phyloP scores from a whole-genome alignment of 202 grass and related monocot species.

The Schoenoplectus triqueter region DNA sequence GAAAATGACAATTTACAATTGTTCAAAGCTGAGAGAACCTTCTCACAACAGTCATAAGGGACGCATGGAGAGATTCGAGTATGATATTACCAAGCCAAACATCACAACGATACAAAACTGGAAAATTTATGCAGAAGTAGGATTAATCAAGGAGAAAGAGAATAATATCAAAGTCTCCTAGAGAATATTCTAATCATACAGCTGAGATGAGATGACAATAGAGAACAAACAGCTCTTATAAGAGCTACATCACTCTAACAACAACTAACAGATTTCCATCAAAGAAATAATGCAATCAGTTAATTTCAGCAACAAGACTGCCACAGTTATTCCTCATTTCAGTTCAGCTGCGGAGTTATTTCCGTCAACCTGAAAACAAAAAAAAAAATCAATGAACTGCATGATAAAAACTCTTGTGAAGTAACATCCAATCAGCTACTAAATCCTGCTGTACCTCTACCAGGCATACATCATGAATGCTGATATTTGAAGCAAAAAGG shows the following conservation, averaged over 20 bases:
- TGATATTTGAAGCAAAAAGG: not conserved
- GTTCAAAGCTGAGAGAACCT: not conserved
- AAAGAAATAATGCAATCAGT: conserved; percentile 33
- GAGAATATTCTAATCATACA: conserved; percentile 12
- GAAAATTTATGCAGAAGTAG: not conserved
- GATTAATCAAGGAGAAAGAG: not conserved
- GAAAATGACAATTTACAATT: not conserved
- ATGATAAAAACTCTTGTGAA: no score
- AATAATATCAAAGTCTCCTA: not conserved
- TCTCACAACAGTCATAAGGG: not conserved
- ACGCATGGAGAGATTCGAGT: not conserved
- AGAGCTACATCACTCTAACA: conserved; percentile 14
- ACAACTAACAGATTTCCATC: not conserved
- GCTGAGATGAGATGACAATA: conserved; percentile 13
- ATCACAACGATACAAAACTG: not conserved
- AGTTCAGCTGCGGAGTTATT: not conserved
- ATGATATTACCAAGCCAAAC: not conserved
- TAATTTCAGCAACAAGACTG: conserved; percentile 26
- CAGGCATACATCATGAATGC: no score
- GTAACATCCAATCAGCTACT: conserved; percentile 4
- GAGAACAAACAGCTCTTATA: not conserved
- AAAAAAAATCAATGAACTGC: not conserved
- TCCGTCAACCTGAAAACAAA: conserved; percentile 26
- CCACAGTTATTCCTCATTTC: conserved; percentile 7
- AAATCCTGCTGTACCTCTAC: no score